phyloP scores from a whole-genome alignment of 1,284 basidiomycete genomes.

The Gymnopus androsaceus region DNA sequence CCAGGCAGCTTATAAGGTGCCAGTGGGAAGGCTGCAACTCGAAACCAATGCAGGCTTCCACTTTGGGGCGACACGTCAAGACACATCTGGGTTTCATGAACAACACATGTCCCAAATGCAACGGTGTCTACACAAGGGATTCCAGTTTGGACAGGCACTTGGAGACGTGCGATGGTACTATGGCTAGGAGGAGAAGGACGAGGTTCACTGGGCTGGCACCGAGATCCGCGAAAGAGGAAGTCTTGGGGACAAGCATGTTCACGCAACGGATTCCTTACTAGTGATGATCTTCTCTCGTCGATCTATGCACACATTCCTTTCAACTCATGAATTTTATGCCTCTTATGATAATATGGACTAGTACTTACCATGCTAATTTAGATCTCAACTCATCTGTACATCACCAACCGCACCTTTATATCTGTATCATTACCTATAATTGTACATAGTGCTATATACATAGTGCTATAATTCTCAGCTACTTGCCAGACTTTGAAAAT shows the following conservation, averaged over 20 bases:
- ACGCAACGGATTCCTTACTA: neutral
- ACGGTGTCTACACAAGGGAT: neutral
- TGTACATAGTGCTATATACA: no score
- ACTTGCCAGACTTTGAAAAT: no score
- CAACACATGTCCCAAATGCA: neutral
- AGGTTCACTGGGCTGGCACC: neutral
- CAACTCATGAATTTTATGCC: no score
- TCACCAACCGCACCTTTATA: no score
- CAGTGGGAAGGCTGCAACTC: constrained; percentile 5
- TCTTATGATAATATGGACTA: no score
- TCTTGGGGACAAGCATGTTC: neutral
- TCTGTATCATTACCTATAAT: no score
- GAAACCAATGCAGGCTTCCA: neutral
- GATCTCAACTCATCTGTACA: no score
- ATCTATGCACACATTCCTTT: neutral
- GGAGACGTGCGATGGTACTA: neutral
- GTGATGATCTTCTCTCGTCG: no score
- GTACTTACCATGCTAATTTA: no score
- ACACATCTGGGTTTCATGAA: constrained; percentile 1
- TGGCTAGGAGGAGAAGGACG: neutral
- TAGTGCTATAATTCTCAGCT: no score
- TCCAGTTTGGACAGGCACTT: neutral
- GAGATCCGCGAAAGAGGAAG: neutral
- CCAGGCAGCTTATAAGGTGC: neutral
- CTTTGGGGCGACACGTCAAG: constrained; percentile 1